Evolutionary conservation across 495 filamentous ascomycete species (phyloP).

Genomic region (Apodospora peruviana): DNA sequence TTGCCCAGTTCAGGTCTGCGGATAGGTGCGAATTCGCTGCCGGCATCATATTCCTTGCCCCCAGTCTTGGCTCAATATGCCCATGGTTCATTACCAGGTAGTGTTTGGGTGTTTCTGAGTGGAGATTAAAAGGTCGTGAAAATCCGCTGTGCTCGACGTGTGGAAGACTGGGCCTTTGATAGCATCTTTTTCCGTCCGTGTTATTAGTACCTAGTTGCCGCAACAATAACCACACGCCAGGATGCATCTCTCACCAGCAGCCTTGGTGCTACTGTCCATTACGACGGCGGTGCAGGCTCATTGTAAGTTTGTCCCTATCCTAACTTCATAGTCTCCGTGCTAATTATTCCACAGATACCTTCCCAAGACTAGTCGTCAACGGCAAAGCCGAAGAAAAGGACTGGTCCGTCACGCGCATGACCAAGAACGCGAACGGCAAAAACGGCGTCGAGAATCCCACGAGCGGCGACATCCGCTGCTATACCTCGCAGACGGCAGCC

Average conservation of each 20-base stretch:
- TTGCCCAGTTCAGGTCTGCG: too few species aligned
- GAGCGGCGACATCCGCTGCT: conserved; percentile 44
- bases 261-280: conserved; percentile 20
- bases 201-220: too few species aligned
- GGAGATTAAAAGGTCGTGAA: too few species aligned
- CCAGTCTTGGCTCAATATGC: background rate
- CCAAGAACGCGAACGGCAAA: conserved; percentile 36
- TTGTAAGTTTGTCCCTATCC: conserved; percentile 16
- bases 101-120: too few species aligned
- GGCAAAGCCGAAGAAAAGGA: conserved; percentile 32
- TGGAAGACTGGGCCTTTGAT: too few species aligned
- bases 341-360: conserved; percentile 26
- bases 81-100: background rate
- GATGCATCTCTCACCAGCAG: conserved; percentile 21
- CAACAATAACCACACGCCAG: too few species aligned
- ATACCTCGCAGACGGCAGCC: conserved; percentile 31
- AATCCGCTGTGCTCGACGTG: too few species aligned
- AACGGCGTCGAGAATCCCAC: conserved; percentile 34
- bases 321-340: background rate
- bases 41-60: background rate
- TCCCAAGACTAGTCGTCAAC: conserved; percentile 34
- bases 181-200: too few species aligned
- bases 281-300: conserved; percentile 27
- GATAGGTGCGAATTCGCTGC: conserved; percentile 1
- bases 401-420: conserved; percentile 38